phyloP scores from a whole-genome alignment of 192 early-diverging fungal species.

The Coemansia sp. region DNA sequence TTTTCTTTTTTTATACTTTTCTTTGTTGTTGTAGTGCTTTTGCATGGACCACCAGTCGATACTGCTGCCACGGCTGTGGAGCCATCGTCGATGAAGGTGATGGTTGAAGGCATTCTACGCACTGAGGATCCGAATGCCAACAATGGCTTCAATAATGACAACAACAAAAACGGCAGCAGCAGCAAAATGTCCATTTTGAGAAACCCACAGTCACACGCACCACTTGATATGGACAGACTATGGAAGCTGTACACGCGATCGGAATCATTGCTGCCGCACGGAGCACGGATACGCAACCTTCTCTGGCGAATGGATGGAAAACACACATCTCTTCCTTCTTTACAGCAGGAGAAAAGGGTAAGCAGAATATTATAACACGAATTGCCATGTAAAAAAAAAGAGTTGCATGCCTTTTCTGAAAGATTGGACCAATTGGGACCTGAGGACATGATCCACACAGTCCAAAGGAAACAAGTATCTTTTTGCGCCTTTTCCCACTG shows the following conservation, averaged over 20 bases:
- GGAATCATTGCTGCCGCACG: slow-evolving; percentile 33
- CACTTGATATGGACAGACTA: slow-evolving; percentile 26
- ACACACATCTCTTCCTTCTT: background rate
- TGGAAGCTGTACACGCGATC: slow-evolving; percentile 35
- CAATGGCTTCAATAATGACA: too few species aligned
- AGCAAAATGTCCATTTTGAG: background rate
- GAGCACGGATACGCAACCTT: slow-evolving; percentile 41
- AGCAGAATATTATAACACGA: background rate
- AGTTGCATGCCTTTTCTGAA: too few species aligned
- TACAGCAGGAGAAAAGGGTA: slow-evolving; percentile 7
- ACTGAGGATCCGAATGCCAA: background rate
- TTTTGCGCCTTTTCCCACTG: too few species aligned
- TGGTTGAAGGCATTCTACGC: background rate
- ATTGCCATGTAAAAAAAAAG: too few species aligned
- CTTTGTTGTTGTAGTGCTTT: slow-evolving; percentile 21
- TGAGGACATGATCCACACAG: too few species aligned
- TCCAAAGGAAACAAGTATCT: too few species aligned
- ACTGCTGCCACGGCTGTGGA: background rate
- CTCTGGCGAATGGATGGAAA: slow-evolving; percentile 50
- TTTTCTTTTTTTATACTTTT: background rate
- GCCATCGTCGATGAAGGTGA: background rate
- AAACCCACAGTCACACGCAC: background rate
- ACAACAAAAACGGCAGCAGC: background rate
- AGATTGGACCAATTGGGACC: too few species aligned
- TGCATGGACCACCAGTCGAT: slow-evolving; percentile 24